phyloP scores from a whole-genome alignment of 805 yeast genomes.

The Isabelozyma heimii region DNA sequence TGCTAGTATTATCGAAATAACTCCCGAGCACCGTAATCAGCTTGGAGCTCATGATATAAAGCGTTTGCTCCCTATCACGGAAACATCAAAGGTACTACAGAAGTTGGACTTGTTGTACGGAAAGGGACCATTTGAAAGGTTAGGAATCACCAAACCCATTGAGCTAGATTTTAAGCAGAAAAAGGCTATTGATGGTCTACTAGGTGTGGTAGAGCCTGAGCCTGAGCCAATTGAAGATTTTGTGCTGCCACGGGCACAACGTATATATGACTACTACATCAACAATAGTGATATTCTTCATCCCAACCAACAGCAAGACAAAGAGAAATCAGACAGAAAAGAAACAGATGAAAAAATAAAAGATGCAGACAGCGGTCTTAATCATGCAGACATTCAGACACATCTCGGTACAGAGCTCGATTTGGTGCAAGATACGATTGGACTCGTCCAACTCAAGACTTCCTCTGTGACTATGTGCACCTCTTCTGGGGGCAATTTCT shows the following conservation, averaged over 20 bases:
- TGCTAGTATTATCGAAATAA: conserved; percentile 28
- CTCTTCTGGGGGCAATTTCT: conserved; percentile 55
- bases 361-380: not conserved
- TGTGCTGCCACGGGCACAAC: conserved; percentile 5
- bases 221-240: not conserved
- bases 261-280: conserved; percentile 4
- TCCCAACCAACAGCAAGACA: no score
- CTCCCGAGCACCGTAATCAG: not conserved
- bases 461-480: conserved; percentile 23
- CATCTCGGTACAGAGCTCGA: not conserved
- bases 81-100: conserved; percentile 19
- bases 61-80: conserved; percentile 25
- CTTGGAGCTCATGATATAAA: conserved; percentile 16
- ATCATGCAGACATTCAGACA: not conserved
- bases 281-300: no score
- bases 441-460: conserved; percentile 24
- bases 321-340: no score
- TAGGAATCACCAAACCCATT: conserved; percentile 36
- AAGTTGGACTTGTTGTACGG: conserved; percentile 18
- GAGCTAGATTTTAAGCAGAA: conserved; percentile 15
- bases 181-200: not conserved
- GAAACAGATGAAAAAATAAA: not conserved
- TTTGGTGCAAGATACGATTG: conserved; percentile 44
- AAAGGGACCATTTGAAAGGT: conserved; percentile 4
- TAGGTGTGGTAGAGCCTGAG: not conserved